These are phyloP conservation scores for Saxispiralis lemnorum DNA, from an alignment of 495 filamentous ascomycete species.

Conservation along the genomic window DNA sequence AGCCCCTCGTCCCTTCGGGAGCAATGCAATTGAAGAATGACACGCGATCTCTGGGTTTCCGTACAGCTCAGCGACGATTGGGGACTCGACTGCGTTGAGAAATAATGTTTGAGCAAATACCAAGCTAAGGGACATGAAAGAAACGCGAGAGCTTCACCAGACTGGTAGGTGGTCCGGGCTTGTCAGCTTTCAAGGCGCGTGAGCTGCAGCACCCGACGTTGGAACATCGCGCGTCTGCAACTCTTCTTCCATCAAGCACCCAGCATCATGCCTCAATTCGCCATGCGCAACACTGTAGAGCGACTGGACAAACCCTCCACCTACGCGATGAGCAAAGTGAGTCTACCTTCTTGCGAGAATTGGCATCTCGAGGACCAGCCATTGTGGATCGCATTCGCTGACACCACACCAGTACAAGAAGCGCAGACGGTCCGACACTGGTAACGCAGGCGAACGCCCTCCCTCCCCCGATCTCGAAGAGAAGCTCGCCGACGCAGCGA, in stretches of 20 bases:
- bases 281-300: slow-evolving; percentile 52
- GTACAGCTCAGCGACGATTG: no score
- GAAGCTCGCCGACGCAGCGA: slow-evolving; percentile 70
- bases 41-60: no score
- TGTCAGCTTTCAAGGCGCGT: background rate
- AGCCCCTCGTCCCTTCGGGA: no score
- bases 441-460: slow-evolving; percentile 34
- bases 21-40: no score
- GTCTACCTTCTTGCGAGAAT: slow-evolving; percentile 1
- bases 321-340: slow-evolving; percentile 65
- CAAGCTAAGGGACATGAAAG: no score
- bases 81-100: no score
- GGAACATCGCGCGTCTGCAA: background rate
- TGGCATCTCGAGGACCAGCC: background rate
- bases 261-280: slow-evolving; percentile 16
- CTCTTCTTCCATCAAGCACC: background rate
- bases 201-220: no score
- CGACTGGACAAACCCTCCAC: slow-evolving; percentile 76
- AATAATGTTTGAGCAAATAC: no score
- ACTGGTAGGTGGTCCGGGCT: no score
- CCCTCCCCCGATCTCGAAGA: slow-evolving; percentile 36
- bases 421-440: slow-evolving; percentile 35
- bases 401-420: slow-evolving; percentile 40
- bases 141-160: no score
- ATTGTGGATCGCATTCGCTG: background rate